Evolutionary conservation across 140 eudicot genomes (phyloP), one percentile per base, ranked within the genome.

Genomic region (Oenanthe javanica): DNA sequence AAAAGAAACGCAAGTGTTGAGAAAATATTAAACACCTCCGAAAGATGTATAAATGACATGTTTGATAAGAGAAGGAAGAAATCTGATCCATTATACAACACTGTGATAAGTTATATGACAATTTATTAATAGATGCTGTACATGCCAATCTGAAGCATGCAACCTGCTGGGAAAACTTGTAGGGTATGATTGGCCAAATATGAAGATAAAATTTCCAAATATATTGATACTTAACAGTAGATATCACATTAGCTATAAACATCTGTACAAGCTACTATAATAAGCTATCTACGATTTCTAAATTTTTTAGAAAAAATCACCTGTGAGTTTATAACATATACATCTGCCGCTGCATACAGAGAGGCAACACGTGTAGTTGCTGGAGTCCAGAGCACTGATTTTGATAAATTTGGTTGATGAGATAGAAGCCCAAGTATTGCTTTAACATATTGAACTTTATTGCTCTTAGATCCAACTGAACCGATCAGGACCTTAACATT

Each of bases 311-410:
- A 25, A 66, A 8, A 23, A 43, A 12, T 11, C 77, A 96, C 99
- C 98, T 96, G 99, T 21, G 99, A 89, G 83, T 96, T 93, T 79
- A 90, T 96, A 52, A 93, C 93, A 84, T 96, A 96, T 59, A 87
- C 98, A 85, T 96, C 99, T 61, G 99, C 96, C 3, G 99, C 98
- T 51, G 98, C 89, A 82, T 93, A 93, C 55, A 96, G 97, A 23
- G 99, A 91, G 16, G 99, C 98, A 86, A 96, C 99, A 61, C 99
- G 98, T 57, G 98, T 96, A 15, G 98, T 89, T 38, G 98, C 87
- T 18, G 98, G 98, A 79, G 97, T 93, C 99, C 99, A 96, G 36
- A 96, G 77, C 38, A 96, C 97, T 12, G 94, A 88, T 16, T 86
- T 89, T 36, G 88, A 86, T 84, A 91, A 81, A 66, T 86, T 92